Evolutionary conservation across 441 rosid species (phyloP).

Genomic region (Populus tomentosa): DNA sequence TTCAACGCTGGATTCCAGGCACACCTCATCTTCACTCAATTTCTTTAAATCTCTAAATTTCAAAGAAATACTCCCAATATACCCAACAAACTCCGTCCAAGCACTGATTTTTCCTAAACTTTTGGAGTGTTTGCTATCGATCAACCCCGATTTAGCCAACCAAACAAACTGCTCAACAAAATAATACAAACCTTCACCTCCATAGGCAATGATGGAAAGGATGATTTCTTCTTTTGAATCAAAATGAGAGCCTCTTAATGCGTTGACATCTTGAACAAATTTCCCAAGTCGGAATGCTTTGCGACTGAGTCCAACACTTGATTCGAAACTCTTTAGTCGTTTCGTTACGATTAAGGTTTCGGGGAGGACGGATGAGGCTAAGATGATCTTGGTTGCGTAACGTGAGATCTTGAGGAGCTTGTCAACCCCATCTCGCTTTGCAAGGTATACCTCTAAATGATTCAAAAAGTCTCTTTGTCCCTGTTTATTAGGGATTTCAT

Average conservation of each 20-base stretch:
- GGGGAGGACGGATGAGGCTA: constrained; percentile 54
- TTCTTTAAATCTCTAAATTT: constrained; percentile 72
- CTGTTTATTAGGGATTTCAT: constrained; percentile 5
- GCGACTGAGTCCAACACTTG: constrained; percentile 90
- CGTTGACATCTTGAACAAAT: constrained; percentile 82
- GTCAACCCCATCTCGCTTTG: constrained; percentile 91
- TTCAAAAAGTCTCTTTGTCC: constrained; percentile 57
- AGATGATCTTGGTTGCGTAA: constrained; percentile 74
- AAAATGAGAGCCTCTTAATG: constrained; percentile 44
- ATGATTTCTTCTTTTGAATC: constrained; percentile 40
- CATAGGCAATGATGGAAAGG: constrained; percentile 57
- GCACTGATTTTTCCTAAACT: constrained; percentile 65
- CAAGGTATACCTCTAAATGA: constrained; percentile 73
- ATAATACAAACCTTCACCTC: constrained; percentile 88
- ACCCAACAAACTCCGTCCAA: constrained; percentile 79
- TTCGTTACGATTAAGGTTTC: constrained; percentile 34
- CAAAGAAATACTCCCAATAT: constrained; percentile 58
- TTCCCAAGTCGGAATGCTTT: constrained; percentile 95
- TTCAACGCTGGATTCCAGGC: constrained; percentile 52
- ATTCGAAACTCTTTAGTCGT: constrained; percentile 76
- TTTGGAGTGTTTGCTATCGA: constrained; percentile 48
- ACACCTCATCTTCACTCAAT: constrained; percentile 45
- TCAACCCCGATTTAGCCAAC: constrained; percentile 79
- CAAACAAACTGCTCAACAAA: constrained; percentile 86
- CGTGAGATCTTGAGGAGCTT: constrained; percentile 88